Evolutionary conservation across 2,329 filamentous ascomycete genomes (phyloP).

Genomic region (Sporothrix curviconia): DNA sequence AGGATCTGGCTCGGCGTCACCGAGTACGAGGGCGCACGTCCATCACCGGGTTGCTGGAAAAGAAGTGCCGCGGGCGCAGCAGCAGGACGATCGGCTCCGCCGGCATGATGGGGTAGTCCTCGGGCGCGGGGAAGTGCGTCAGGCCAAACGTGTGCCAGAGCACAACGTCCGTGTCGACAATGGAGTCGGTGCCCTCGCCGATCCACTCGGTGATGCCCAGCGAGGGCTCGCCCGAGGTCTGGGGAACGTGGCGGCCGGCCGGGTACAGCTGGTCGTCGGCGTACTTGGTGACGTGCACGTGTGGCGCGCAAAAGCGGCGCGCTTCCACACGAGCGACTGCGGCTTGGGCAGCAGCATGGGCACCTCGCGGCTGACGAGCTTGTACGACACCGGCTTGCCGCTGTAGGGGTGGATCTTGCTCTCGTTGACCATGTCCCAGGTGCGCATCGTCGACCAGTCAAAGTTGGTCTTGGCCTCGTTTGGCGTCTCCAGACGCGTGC

Average conservation of each 20-base stretch:
- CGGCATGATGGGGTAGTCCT: slow-evolving; percentile 91
- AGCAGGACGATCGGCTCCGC: slow-evolving; percentile 77
- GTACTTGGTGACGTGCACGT: slow-evolving; percentile 84
- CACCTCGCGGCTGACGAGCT: slow-evolving; percentile 81
- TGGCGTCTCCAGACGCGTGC: slow-evolving; percentile 69
- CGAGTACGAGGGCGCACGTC: slow-evolving; percentile 76
- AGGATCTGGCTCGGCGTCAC: slow-evolving; percentile 60
- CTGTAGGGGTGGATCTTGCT: slow-evolving; percentile 79
- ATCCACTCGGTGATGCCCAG: slow-evolving; percentile 72
- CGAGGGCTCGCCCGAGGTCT: slow-evolving; percentile 75
- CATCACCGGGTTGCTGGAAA: slow-evolving; percentile 68
- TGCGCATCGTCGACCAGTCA: slow-evolving; percentile 68
- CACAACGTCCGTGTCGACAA: slow-evolving; percentile 80
- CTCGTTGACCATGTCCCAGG: slow-evolving; percentile 76
- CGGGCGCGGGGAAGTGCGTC: slow-evolving; percentile 80
- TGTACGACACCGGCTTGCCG: slow-evolving; percentile 68
- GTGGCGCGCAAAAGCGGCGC: slow-evolving; percentile 83
- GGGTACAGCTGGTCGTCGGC: slow-evolving; percentile 75
- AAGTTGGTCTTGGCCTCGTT: slow-evolving; percentile 70
- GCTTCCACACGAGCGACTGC: slow-evolving; percentile 77
- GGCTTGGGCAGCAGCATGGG: slow-evolving; percentile 73
- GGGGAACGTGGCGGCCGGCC: slow-evolving; percentile 78
- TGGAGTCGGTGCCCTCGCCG: slow-evolving; percentile 55
- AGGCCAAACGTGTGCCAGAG: slow-evolving; percentile 92
- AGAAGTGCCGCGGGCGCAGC: slow-evolving; percentile 75